A percentile compares a stretch with the other conserved stretches of the same genome.
phyloP scores from a whole-genome alignment of 306 rosid species.

The Abrus pulchellus region DNA sequence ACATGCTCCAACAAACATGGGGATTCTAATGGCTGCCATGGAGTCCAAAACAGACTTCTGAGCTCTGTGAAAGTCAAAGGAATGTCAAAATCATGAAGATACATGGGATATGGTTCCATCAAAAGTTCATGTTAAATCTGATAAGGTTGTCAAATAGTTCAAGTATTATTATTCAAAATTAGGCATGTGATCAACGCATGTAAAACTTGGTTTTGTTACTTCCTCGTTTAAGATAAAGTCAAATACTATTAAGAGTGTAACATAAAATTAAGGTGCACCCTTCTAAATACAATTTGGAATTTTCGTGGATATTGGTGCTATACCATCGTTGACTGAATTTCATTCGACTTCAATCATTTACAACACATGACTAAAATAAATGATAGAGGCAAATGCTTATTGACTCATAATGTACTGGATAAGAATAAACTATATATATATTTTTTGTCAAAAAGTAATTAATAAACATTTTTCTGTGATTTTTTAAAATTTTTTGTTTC shows the following conservation, averaged over 20 bases:
- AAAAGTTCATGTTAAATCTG: background rate
- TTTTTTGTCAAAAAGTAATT: no score
- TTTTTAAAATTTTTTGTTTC: no score
- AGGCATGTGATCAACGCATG: background rate
- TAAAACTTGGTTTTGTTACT: background rate
- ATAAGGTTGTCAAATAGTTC: background rate
- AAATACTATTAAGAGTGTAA: background rate
- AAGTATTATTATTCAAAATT: background rate
- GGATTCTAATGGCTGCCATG: conserved; percentile 65
- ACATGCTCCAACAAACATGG: conserved; percentile 81
- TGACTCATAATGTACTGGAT: no score
- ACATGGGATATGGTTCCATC: background rate
- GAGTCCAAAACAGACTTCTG: conserved; percentile 40
- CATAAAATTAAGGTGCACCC: background rate
- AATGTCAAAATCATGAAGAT: conserved; percentile 29
- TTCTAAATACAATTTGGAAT: background rate
- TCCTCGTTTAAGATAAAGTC: background rate
- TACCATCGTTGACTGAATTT: background rate
- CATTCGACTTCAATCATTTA: background rate
- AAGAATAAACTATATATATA: no score
- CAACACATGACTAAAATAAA: background rate
- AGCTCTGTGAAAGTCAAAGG: conserved; percentile 54
- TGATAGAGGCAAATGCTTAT: background rate
- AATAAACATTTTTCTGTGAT: no score
- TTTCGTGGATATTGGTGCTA: background rate